A percentile compares a stretch with the other conserved stretches of the same genome.
Evolutionary conservation across 352 stramenopile species (phyloP).

Genomic region (Pythium apleroticum): DNA sequence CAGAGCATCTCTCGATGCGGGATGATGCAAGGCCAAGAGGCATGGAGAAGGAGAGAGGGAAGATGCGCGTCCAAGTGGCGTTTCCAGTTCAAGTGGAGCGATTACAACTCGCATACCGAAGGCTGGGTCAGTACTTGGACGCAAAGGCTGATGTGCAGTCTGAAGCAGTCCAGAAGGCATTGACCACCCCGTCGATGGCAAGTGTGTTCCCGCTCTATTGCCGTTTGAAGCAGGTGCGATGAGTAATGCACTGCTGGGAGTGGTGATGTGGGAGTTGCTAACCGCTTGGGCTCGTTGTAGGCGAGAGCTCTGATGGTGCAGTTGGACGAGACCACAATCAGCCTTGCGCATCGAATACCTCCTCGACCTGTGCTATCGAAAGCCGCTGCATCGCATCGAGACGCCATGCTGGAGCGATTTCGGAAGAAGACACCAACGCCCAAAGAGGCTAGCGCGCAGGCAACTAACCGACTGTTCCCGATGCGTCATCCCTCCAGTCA

Average conservation of each 20-base stretch:
- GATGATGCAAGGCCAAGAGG: neutral
- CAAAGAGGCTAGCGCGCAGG: neutral
- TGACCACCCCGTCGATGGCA: slow-evolving; percentile 36
- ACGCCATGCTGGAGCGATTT: slow-evolving; percentile 45
- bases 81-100: slow-evolving; percentile 22
- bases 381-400: slow-evolving; percentile 37
- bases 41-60: neutral
- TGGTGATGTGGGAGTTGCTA: neutral
- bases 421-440: slow-evolving; percentile 30
- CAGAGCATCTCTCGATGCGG: slow-evolving; percentile 41
- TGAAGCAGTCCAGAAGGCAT: slow-evolving; percentile 29
- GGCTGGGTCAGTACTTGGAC: slow-evolving; percentile 35
- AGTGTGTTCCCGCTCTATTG: slow-evolving; percentile 48
- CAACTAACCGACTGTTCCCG: slow-evolving; percentile 16
- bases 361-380: slow-evolving; percentile 32
- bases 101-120: slow-evolving; percentile 35
- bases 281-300: slow-evolving; percentile 18
- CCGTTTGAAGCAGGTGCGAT: slow-evolving; percentile 47
- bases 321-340: slow-evolving; percentile 38
- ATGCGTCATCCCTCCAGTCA: neutral
- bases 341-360: slow-evolving; percentile 32
- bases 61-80: slow-evolving; percentile 9
- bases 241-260: no score
- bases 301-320: slow-evolving; percentile 40
- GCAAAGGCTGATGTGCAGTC: slow-evolving; percentile 32